Percentiles rank a stretch among this genome's conserved stretches.
phyloP scores from a whole-genome alignment of 441 rosid genomes.

The Bocquillonia castaneifolia region DNA sequence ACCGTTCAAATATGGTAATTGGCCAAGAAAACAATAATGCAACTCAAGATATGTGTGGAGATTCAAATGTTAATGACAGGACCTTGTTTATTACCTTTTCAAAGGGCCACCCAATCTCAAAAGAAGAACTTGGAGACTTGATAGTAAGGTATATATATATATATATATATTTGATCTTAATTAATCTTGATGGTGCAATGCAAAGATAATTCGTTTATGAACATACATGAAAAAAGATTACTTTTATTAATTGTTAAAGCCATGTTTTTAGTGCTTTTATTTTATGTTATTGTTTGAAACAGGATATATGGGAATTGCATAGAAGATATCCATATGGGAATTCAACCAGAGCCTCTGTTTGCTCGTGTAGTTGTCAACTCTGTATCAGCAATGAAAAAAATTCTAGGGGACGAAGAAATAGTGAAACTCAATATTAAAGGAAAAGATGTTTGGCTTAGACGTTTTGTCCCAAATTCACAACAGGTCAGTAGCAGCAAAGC shows the following conservation, averaged over 20 bases:
- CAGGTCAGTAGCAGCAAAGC: conserved; percentile 10
- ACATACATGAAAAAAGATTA: neutral
- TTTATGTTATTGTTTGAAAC: neutral
- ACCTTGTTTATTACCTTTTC: conserved; percentile 33
- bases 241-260: too few species aligned
- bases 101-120: conserved; percentile 24
- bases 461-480: conserved; percentile 3
- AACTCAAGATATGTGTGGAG: neutral
- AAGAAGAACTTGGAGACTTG: conserved; percentile 22
- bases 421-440: conserved; percentile 21
- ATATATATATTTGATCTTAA: neutral
- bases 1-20: neutral
- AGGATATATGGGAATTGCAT: conserved; percentile 24
- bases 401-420: conserved; percentile 16
- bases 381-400: neutral
- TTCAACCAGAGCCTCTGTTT: neutral
- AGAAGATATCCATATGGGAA: conserved; percentile 20
- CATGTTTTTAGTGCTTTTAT: too few species aligned
- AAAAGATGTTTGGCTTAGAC: conserved; percentile 26
- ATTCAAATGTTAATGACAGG: neutral
- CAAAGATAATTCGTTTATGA: neutral
- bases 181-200: neutral
- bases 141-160: conserved; percentile 18
- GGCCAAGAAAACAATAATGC: neutral
- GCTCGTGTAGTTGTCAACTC: conserved; percentile 22